These are phyloP conservation scores for Potentilla sterilis DNA, from an alignment of 306 rosid species.

Conservation along the genomic window DNA sequence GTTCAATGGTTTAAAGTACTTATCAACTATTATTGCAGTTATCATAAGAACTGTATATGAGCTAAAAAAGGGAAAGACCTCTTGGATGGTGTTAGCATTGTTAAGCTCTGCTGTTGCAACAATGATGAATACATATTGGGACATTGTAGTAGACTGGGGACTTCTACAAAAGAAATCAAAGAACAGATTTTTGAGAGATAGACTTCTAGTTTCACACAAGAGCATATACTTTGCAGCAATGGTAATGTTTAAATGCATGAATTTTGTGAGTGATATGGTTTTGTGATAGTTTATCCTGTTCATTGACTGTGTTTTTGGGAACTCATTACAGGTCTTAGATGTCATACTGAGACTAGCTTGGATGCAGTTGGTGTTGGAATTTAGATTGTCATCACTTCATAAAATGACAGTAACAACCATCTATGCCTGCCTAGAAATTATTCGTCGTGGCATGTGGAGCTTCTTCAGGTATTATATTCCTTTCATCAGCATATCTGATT, in stretches of 20 bases:
- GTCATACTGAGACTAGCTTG: conserved; percentile 52
- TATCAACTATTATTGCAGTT: conserved; percentile 55
- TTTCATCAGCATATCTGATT: neutral
- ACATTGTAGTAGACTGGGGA: conserved; percentile 60
- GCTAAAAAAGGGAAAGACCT: conserved; percentile 37
- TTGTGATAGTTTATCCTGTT: conserved; percentile 15
- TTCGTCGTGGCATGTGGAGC: conserved; percentile 78
- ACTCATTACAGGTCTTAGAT: conserved; percentile 43
- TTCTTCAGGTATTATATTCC: conserved; percentile 51
- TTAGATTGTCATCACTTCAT: conserved; percentile 39
- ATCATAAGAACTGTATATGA: conserved; percentile 53
- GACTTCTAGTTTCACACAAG: conserved; percentile 50
- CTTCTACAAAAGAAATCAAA: conserved; percentile 53
- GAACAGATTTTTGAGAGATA: conserved; percentile 56
- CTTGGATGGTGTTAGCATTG: conserved; percentile 58
- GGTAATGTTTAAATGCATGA: conserved; percentile 35
- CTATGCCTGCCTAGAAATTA: conserved; percentile 51
- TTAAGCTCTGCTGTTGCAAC: conserved; percentile 50
- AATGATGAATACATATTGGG: conserved; percentile 48
- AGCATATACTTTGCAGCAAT: conserved; percentile 53
- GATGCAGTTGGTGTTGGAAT: conserved; percentile 60
- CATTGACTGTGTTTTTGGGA: conserved; percentile 12
- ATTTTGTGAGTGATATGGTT: neutral
- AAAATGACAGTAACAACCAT: conserved; percentile 43
- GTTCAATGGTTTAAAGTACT: conserved; percentile 49